phyloP scores from a whole-genome alignment of 495 filamentous ascomycete genomes.

The Penicillium waksmanii region DNA sequence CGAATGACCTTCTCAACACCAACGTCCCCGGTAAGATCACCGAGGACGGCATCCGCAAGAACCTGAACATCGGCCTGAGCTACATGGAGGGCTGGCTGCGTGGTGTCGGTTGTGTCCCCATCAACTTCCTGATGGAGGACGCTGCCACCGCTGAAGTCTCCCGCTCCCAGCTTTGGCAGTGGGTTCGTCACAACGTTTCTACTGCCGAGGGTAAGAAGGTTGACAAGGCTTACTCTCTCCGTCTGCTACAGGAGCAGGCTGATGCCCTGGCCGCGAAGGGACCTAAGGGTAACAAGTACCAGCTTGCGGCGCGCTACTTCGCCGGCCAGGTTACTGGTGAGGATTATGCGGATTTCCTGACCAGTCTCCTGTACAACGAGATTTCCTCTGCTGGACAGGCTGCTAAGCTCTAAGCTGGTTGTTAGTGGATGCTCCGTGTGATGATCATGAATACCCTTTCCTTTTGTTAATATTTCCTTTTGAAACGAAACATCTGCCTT shows the following conservation, averaged over 20 bases:
- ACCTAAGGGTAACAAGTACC: conserved; percentile 89
- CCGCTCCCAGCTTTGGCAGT: conserved; percentile 94
- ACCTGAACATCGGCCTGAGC: conserved; percentile 91
- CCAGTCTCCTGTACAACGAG: conserved; percentile 92
- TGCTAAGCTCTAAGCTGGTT: conserved; percentile 70
- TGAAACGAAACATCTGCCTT: no score
- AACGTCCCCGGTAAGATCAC: conserved; percentile 94
- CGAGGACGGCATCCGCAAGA: conserved; percentile 96
- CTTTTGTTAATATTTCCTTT: neutral
- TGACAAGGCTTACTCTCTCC: conserved; percentile 86
- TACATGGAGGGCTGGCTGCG: conserved; percentile 99
- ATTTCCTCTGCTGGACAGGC: conserved; percentile 85
- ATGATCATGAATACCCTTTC: conserved; percentile 39
- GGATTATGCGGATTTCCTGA: conserved; percentile 97
- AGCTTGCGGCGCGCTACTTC: conserved; percentile 90
- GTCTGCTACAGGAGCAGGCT: conserved; percentile 84
- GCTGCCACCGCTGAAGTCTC: conserved; percentile 96
- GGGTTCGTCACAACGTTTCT: conserved; percentile 81
- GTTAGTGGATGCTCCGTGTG: conserved; percentile 12
- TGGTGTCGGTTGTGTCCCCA: conserved; percentile 93
- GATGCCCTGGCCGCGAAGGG: conserved; percentile 74
- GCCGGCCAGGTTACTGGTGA: conserved; percentile 92
- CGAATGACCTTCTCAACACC: conserved; percentile 96
- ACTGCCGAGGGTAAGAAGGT: conserved; percentile 91
- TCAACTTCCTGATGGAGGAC: conserved; percentile 99